Evolutionary conservation across 441 rosid genomes (phyloP).

Genomic region (Bocquillonia castaneifolia): DNA sequence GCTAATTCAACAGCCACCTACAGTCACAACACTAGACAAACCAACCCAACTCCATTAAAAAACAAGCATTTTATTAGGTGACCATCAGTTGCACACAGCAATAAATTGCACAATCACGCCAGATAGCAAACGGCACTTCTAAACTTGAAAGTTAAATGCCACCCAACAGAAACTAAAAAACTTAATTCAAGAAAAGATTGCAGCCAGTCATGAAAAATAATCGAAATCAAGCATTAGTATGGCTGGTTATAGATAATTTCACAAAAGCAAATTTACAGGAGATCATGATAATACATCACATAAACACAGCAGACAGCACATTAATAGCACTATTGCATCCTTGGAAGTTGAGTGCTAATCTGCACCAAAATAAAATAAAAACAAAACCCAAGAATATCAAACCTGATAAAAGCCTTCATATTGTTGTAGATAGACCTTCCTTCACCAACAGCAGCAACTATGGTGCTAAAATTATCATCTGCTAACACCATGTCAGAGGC

Average conservation of each 20-base stretch:
- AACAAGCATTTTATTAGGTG: neutral
- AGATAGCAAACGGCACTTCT: neutral
- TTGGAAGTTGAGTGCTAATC: too few relatives aligned
- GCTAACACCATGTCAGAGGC: constrained; percentile 97
- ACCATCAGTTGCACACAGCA: neutral
- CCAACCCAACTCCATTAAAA: neutral
- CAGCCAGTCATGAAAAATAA: neutral
- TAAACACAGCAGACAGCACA: neutral
- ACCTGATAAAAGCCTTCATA: constrained; percentile 97
- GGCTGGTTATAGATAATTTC: neutral
- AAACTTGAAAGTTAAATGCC: neutral
- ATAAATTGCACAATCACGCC: neutral
- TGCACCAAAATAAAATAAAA: too few relatives aligned
- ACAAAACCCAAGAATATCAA: constrained; percentile 1
- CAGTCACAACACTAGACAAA: neutral
- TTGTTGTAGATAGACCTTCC: constrained; percentile 88
- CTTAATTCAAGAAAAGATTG: neutral
- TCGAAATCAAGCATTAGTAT: too few relatives aligned
- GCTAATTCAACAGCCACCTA: neutral
- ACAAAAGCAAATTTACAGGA: neutral
- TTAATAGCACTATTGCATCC: neutral
- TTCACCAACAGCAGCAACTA: constrained; percentile 94
- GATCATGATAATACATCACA: neutral
- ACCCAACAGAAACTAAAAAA: neutral
- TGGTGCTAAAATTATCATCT: constrained; percentile 92